A percentile compares a stretch with the other conserved stretches of the same genome.
Evolutionary conservation across 2,329 filamentous ascomycete species (phyloP).

Genomic region (Endothia cerciana): DNA sequence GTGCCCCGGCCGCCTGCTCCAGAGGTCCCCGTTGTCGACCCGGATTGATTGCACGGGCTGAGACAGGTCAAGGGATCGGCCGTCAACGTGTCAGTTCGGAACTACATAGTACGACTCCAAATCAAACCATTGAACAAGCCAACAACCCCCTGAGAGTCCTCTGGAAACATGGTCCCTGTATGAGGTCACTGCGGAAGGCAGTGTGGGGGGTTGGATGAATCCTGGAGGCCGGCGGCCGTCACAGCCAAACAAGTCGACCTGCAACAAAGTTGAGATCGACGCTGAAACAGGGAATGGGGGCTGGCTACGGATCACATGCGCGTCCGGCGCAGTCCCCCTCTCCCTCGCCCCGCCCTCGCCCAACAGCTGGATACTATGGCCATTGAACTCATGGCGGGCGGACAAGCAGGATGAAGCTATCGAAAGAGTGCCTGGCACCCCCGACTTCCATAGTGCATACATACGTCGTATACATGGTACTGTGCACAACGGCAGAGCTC

Average conservation of each 20-base stretch:
- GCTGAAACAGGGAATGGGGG: conserved; percentile 1
- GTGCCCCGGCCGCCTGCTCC: too few relatives aligned
- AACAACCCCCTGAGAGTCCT: background rate
- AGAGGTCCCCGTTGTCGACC: too few relatives aligned
- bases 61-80: too few relatives aligned
- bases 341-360: background rate
- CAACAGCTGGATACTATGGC: background rate
- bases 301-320: background rate
- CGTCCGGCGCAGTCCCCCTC: background rate
- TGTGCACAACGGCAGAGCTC: background rate
- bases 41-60: too few relatives aligned
- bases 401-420: background rate
- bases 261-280: conserved; percentile 2
- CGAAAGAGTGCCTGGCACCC: background rate
- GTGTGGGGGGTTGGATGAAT: too few relatives aligned
- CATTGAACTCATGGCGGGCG: background rate
- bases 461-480: background rate
- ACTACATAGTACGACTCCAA: background rate
- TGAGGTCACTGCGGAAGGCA: background rate
- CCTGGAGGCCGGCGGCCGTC: too few relatives aligned
- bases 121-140: background rate
- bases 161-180: background rate
- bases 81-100: background rate
- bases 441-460: background rate
- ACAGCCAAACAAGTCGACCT: background rate